These are phyloP conservation scores for Monosporascus sp. DNA, from an alignment of 2,329 filamentous ascomycete genomes.

Conservation along the genomic window DNA sequence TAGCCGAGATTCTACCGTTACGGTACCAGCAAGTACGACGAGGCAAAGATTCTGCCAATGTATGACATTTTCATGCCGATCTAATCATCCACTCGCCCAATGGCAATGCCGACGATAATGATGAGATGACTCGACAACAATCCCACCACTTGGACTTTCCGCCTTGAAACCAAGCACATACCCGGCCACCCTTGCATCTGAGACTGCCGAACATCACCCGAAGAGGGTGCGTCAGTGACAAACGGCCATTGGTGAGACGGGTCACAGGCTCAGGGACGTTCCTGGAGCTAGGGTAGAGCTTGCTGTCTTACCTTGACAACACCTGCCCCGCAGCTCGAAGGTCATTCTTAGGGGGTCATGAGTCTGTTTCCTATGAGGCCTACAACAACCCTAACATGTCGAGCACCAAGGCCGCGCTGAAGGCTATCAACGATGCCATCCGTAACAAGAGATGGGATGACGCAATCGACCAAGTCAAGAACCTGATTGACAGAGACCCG, in stretches of 20 bases:
- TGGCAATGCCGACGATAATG: background rate
- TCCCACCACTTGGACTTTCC: background rate
- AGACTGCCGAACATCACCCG: background rate
- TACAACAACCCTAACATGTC: slow-evolving; percentile 36
- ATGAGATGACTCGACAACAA: background rate
- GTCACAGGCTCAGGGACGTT: no score
- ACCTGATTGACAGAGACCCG: slow-evolving; percentile 65
- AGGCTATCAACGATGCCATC: slow-evolving; percentile 73
- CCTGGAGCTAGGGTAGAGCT: background rate
- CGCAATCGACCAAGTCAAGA: slow-evolving; percentile 63
- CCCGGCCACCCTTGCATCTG: background rate
- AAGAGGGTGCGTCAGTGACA: background rate
- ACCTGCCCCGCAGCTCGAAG: background rate
- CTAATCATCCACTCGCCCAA: background rate
- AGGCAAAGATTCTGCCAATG: background rate
- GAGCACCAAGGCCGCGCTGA: slow-evolving; percentile 66
- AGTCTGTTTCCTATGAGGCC: background rate
- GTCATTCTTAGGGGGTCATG: background rate
- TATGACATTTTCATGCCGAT: background rate
- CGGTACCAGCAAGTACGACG: no score
- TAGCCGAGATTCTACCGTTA: no score
- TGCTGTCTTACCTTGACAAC: background rate
- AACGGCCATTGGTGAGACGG: no score
- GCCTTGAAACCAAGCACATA: background rate
- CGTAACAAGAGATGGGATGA: slow-evolving; percentile 75